Conservation (phyloP, 2,329 filamentous ascomycete species). For the Teratosphaeria destructans region DNA sequence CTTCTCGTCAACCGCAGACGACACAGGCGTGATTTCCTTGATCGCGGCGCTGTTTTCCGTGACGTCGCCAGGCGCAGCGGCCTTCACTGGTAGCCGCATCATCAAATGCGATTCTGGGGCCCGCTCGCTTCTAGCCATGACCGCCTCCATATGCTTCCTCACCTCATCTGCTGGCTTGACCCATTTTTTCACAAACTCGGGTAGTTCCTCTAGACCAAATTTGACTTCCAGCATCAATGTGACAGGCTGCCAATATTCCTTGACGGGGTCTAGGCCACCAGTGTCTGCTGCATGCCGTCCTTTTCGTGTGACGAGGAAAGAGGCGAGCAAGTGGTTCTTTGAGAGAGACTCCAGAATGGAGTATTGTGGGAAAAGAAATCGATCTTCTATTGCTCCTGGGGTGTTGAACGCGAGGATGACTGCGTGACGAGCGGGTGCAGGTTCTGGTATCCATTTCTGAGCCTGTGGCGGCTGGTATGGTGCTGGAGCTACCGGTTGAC, state of each 20-base stretch:
- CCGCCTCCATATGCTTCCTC: constrained; percentile 44
- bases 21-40: constrained; percentile 16
- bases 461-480: constrained; percentile 10
- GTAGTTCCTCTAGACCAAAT: constrained; percentile 40
- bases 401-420: constrained; percentile 58
- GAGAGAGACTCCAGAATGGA: constrained; percentile 60
- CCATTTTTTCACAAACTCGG: constrained; percentile 46
- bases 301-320: constrained; percentile 67
- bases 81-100: constrained; percentile 40
- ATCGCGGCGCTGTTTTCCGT: constrained; percentile 8
- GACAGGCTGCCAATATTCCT: constrained; percentile 69
- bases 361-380: constrained; percentile 69
- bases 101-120: constrained; percentile 47
- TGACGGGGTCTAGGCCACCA: constrained; percentile 30
- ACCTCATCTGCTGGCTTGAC: constrained; percentile 46
- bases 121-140: constrained; percentile 47
- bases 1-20: constrained; percentile 6
- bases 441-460: constrained; percentile 3
- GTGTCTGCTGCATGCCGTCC: constrained; percentile 45
- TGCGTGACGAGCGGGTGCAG: constrained; percentile 44
- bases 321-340: constrained; percentile 51
- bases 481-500: constrained; percentile 2
- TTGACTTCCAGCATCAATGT: constrained; percentile 46
- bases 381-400: constrained; percentile 54
- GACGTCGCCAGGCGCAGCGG: constrained; percentile 8